Percentiles rank a stretch among this genome's conserved stretches.
Conservation (phyloP, 495 filamentous ascomycete species). For the Cetradonia linearis region DNA sequence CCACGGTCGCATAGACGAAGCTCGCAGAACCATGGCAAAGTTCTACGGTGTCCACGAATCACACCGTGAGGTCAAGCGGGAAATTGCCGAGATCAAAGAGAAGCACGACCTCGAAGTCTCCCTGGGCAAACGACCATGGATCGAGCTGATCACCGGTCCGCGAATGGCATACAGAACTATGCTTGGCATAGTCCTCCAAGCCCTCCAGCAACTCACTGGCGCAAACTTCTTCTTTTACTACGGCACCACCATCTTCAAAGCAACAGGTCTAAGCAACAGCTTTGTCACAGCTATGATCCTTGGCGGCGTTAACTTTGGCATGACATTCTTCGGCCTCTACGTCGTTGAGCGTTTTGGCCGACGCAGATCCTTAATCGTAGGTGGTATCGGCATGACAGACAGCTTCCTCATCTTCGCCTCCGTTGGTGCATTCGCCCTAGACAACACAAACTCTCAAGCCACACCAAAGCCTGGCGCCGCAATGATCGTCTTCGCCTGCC, state of each 20-base stretch:
- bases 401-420: conserved; percentile 71
- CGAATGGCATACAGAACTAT: conserved; percentile 63
- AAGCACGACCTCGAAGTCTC: conserved; percentile 51
- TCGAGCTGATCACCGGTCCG: conserved; percentile 60
- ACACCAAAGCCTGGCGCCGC: conserved; percentile 55
- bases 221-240: conserved; percentile 83
- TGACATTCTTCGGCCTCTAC: conserved; percentile 63
- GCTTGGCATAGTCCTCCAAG: conserved; percentile 61
- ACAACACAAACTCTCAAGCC: conserved; percentile 37
- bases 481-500: conserved; percentile 67
- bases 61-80: conserved; percentile 53
- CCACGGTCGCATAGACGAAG: conserved; percentile 52
- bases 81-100: conserved; percentile 57
- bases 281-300: conserved; percentile 68
- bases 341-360: conserved; percentile 63
- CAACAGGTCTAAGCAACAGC: conserved; percentile 56
- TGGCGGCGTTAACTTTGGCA: conserved; percentile 61
- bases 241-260: conserved; percentile 60
- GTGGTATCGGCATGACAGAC: conserved; percentile 57
- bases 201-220: conserved; percentile 56
- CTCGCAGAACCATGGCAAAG: conserved; percentile 56
- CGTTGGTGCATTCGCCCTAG: conserved; percentile 51
- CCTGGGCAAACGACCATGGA: conserved; percentile 44
- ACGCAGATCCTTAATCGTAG: conserved; percentile 53
- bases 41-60: conserved; percentile 58